These are phyloP conservation scores for Prunus mira DNA, from an alignment of 306 rosid species.

Conservation along the genomic window DNA sequence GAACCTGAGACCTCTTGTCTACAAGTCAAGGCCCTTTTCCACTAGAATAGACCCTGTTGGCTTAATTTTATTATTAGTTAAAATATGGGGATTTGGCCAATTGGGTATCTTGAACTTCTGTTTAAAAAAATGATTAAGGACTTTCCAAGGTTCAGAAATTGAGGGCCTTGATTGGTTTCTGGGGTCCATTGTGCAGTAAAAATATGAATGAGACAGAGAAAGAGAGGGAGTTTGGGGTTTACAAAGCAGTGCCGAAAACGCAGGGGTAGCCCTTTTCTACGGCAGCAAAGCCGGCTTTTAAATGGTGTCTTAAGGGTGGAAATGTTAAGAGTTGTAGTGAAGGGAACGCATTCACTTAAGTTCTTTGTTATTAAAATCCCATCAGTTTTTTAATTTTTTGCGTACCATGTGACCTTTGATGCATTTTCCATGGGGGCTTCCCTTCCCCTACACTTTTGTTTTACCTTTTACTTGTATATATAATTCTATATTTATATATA, in stretches of 20 bases:
- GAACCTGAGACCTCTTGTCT: too few species aligned
- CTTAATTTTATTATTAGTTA: neutral
- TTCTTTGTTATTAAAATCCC: neutral
- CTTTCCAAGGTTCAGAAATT: neutral
- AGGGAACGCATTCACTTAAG: conserved; percentile 29
- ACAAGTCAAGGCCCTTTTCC: fast-evolving
- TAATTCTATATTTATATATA: conserved; percentile 7
- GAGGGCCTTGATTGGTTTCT: neutral
- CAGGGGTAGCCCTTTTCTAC: conserved; percentile 46
- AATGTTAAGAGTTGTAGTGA: conserved; percentile 32
- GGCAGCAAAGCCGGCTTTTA: conserved; percentile 62
- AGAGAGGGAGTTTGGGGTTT: neutral
- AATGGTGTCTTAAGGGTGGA: conserved; percentile 36
- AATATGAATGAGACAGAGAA: neutral
- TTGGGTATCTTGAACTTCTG: neutral
- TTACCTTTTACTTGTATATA: conserved; percentile 20
- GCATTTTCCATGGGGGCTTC: conserved; percentile 54
- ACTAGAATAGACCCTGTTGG: too few species aligned
- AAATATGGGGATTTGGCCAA: neutral
- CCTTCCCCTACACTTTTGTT: conserved; percentile 30
- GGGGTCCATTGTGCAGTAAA: neutral
- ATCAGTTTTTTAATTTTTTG: conserved; percentile 4
- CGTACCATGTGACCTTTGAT: conserved; percentile 75
- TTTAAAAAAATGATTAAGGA: neutral
- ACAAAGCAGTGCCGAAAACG: conserved; percentile 59